Percentiles rank a stretch among this genome's conserved stretches.
These are phyloP conservation scores for Telopea speciosissima DNA, from an alignment of 177 flowering plant genomes.

Conservation along the genomic window DNA sequence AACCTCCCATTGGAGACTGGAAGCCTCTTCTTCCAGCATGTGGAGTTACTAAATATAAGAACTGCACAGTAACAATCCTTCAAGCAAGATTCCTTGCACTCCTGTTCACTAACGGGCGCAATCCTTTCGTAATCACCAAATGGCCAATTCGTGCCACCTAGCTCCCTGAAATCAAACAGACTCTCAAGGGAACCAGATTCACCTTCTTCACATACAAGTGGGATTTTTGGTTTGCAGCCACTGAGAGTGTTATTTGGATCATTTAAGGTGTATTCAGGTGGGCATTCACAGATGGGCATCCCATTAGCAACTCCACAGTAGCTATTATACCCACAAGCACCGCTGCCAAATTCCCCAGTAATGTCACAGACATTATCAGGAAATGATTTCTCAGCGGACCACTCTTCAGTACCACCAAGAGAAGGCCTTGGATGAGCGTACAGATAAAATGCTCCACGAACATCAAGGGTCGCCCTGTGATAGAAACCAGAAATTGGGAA, in stretches of 20 bases:
- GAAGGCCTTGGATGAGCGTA: slow-evolving; percentile 16
- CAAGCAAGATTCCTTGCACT: neutral
- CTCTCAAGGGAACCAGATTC: neutral
- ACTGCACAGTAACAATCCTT: neutral
- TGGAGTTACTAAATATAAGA: no score
- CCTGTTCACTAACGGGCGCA: neutral
- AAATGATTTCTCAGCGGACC: slow-evolving; percentile 16
- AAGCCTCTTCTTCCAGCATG: neutral
- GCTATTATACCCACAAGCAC: slow-evolving; percentile 43
- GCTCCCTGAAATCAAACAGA: neutral
- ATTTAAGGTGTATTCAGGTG: slow-evolving; percentile 26
- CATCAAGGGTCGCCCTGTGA: slow-evolving; percentile 30
- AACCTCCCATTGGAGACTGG: neutral
- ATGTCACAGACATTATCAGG: slow-evolving; percentile 33
- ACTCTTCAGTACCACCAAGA: slow-evolving; percentile 1
- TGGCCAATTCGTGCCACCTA: neutral
- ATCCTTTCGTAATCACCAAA: neutral
- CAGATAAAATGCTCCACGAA: slow-evolving; percentile 25
- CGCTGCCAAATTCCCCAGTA: slow-evolving; percentile 12
- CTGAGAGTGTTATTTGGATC: slow-evolving; percentile 28
- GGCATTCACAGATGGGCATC: slow-evolving; percentile 41
- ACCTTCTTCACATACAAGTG: neutral
- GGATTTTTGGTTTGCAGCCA: slow-evolving; percentile 25
- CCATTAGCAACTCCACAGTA: slow-evolving; percentile 21
- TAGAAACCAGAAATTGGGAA: slow-evolving; percentile 13